Base-by-base conservation (phyloP, 495 filamentous ascomycete species). In the Neurospora cerealis region DNA sequence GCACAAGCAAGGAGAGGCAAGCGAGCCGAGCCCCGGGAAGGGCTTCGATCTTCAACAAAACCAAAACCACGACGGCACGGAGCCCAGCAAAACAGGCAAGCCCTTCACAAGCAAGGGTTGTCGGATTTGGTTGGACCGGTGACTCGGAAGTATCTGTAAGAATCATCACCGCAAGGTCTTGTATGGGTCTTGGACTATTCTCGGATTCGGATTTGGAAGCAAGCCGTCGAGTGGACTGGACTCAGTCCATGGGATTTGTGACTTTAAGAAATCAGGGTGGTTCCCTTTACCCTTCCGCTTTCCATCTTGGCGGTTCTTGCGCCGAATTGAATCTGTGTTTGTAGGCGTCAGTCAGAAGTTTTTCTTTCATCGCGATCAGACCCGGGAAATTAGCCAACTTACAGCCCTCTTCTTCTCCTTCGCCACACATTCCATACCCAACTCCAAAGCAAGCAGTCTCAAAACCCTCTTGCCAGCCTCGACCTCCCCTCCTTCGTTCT, bases 401-500 rank as follows among this genome's bases (percentile, higher is more conserved):
- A 90, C 89, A 17, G 96, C 96, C 75, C 96, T 87, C 81, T 99
- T 99, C 86, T 96, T 97, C 81, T 97, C 94, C 38, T 81, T 85
- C 4, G 96, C 90, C 0, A 92, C 93, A 5, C 78, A 81, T 1
- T 76, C 76, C 86, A 99, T 88, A 1, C 92, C 92, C 10, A 98
- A 80, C 38, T 87, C 86, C 77, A 89, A 87, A 4, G 95, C 96
- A 39, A 98, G 80, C 13, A 97, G 85, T 15, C 96, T 86, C 44
- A 98, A 82, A 1, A 96, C 83, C 79, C 89, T 90, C 83, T 99
- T 99, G 44, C 90, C 93, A 0, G 91, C 85, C 75, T 97, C 92
- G 40, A 96, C 83, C n/a, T 83, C 84, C 5, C 73, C 73, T 17
- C 15, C 54, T 1, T 19, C 54, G 41, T 82, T 82, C 46, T 83